Conservation (phyloP, 257 asterid species). For the Solanum sitiens region DNA sequence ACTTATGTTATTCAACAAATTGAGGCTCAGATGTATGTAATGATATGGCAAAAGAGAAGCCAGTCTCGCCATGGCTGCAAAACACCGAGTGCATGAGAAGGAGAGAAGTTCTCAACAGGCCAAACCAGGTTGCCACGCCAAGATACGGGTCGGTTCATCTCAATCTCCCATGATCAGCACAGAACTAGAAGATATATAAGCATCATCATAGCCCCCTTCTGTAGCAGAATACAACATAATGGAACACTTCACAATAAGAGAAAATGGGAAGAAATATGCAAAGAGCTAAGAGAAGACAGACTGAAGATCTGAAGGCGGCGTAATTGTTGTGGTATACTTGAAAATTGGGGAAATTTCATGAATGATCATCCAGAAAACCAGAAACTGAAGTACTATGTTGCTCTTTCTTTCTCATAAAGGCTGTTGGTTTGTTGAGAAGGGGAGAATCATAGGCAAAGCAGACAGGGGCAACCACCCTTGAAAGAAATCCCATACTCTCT, state of each 20-base stretch:
- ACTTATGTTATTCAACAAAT: not conserved
- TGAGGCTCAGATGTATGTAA: constrained; percentile 7
- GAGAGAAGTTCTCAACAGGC: not conserved
- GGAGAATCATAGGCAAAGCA: constrained; percentile 1
- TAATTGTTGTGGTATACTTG: not conserved
- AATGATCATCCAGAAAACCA: not conserved
- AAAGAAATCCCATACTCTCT: constrained; percentile 2
- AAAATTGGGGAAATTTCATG: not conserved
- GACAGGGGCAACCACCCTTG: constrained; percentile 52
- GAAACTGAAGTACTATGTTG: not conserved
- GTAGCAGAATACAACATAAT: not conserved
- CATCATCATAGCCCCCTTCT: constrained; percentile 14
- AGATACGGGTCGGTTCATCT: constrained; percentile 20
- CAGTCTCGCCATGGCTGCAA: constrained; percentile 20
- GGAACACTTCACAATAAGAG: not conserved
- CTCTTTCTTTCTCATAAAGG: not conserved
- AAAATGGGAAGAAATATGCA: not conserved
- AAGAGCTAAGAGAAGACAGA: not conserved
- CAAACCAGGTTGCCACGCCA: constrained; percentile 30
- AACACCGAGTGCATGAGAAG: constrained; percentile 4
- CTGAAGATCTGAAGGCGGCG: not conserved
- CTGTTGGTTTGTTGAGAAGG: not conserved
- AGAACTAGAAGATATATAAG: not conserved
- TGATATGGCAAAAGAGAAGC: not conserved
- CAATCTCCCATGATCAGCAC: constrained; percentile 1